Evolutionary conservation across 2,329 filamentous ascomycete genomes (phyloP).

Genomic region (Verticillium longisporum): DNA sequence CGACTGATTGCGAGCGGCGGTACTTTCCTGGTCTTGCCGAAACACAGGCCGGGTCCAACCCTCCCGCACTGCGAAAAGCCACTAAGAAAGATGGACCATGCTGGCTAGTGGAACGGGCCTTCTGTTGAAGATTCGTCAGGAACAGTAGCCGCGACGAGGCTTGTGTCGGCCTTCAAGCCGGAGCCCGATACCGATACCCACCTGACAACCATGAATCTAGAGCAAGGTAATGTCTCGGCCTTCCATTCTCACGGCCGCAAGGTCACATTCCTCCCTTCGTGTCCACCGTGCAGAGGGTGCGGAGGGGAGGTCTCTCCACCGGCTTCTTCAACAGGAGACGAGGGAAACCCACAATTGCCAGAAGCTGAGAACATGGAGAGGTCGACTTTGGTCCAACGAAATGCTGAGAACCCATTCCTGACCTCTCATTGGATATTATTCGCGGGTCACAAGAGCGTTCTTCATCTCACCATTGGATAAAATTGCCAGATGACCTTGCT

Average conservation of each 20-base stretch:
- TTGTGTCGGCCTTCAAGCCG: background rate
- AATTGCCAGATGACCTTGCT: constrained; percentile 18
- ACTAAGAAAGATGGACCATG: background rate
- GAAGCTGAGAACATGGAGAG: background rate
- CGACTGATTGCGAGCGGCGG: background rate
- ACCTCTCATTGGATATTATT: constrained; percentile 29
- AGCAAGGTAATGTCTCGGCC: constrained; percentile 12
- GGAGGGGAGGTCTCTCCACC: background rate
- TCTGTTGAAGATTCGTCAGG: background rate
- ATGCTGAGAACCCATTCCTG: constrained; percentile 12
- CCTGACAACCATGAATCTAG: constrained; percentile 16
- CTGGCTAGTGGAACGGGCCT: constrained; percentile 1
- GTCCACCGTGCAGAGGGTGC: background rate
- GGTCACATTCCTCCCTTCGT: background rate
- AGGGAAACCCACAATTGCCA: background rate
- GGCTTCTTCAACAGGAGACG: background rate
- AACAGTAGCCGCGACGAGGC: background rate
- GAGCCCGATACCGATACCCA: background rate
- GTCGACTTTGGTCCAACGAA: constrained; percentile 21
- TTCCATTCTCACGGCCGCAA: background rate
- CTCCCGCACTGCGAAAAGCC: background rate
- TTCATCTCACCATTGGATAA: constrained; percentile 27
- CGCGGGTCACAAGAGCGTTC: constrained; percentile 17
- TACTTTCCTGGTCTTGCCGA: background rate
- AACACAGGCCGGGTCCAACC: background rate